Base-by-base conservation (phyloP, 192 early-diverging fungal genomes). In the Coemansia sp. region DNA sequence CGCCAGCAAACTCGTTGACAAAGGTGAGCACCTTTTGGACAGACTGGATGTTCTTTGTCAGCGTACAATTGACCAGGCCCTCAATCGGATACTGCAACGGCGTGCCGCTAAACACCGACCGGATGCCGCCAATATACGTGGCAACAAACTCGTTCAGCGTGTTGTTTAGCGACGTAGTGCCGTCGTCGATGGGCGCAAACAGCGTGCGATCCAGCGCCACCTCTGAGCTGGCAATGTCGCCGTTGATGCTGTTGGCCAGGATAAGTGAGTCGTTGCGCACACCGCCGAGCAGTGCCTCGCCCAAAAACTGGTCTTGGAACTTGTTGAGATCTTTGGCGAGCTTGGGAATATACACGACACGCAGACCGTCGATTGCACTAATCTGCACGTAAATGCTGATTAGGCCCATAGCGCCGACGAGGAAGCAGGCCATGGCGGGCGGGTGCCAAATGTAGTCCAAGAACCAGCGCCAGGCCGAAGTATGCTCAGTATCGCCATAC, bases 31-130 rank as follows among this genome's bases (percentile, higher is more conserved):
- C 27, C 44, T 72, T 76, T 27, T 76, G 70, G 1, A 84, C 32
- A 1, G 77, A 52, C 20, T 67, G 58, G 34, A 84, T 70, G 40
- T 84, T 69, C 65, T 74, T 74, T 30, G 78, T 76, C 59, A 84
- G 50, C 24, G 82, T 76, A 49, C 82, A 84, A 69, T 84, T 84
- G 43, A 84, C 71, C 2, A 84, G 45, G 22, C 78, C 82, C 67
- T 80, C 74, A 44, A 80, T 73, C 0, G 77, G 68, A 6, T 68
- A 24, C 27, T 72, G 49, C 3, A 84, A 64, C 4, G 69, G 69
- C 0, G 68, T 84, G 49, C 67, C 71, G 24, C 68, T 65, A 70
- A 84, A 84, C 2, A 76, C 67, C 1, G 61, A 56, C 38, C 70
- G 67, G 7, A 84, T 71, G 8, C 70, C 71, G 43, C 35, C 47